Conservation (phyloP, 768 basidiomycete genomes). For the Psilocybe azurescens region DNA sequence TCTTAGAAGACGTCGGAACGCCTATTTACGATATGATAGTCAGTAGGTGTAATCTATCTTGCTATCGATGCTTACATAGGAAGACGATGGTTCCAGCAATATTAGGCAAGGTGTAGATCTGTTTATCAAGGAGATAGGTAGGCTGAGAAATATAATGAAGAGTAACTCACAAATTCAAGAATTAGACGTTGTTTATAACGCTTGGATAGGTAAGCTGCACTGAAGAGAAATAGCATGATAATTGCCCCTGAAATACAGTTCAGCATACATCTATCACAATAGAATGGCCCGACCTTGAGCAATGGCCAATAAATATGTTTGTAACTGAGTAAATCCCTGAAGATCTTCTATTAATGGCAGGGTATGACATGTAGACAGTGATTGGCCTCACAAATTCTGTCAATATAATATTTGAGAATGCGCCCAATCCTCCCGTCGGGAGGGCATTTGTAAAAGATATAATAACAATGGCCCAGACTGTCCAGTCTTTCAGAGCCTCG, state of each 20-base stretch:
- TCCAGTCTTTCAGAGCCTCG: constrained; percentile 51
- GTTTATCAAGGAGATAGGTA: not conserved
- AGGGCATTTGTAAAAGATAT: constrained; percentile 55
- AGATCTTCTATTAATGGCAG: not conserved
- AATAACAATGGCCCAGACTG: constrained; percentile 49
- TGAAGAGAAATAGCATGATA: constrained; percentile 50
- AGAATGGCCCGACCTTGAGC: constrained; percentile 36
- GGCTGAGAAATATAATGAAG: not conserved
- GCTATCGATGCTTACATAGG: constrained; percentile 30
- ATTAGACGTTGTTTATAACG: constrained; percentile 49
- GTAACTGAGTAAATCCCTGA: constrained; percentile 52
- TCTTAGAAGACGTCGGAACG: constrained; percentile 42
- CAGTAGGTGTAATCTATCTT: not conserved
- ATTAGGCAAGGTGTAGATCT: constrained; percentile 53
- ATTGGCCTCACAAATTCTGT: constrained; percentile 43
- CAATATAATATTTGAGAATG: constrained; percentile 59
- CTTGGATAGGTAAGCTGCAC: constrained; percentile 46
- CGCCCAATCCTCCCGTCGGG: constrained; percentile 52
- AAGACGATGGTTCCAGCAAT: constrained; percentile 56
- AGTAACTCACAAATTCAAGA: constrained; percentile 42
- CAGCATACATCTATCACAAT: constrained; percentile 9
- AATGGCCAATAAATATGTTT: constrained; percentile 58
- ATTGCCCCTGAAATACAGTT: constrained; percentile 34
- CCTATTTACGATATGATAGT: constrained; percentile 19
- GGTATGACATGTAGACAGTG: not conserved